These are phyloP conservation scores for Debaryomycetaceae sp. DNA, from an alignment of 1,139 yeast species.

Conservation along the genomic window DNA sequence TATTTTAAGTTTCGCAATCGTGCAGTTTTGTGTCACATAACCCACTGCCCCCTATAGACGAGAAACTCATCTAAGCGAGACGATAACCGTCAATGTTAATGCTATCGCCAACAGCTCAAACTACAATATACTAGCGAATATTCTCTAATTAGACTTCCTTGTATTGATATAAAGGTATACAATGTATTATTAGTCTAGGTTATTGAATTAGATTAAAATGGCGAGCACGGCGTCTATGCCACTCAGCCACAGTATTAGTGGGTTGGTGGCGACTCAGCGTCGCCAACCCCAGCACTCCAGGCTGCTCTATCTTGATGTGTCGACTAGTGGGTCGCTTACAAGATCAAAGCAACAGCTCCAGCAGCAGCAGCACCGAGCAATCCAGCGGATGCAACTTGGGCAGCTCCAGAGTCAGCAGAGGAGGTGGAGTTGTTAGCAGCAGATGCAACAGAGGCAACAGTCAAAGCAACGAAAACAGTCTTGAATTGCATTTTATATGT, in stretches of 20 bases:
- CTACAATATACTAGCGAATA: not conserved
- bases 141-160: not conserved
- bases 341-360: conserved; percentile 29
- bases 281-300: not conserved
- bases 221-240: not conserved
- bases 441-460: conserved; percentile 8
- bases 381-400: conserved; percentile 20
- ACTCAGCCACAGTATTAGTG: not conserved
- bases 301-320: not conserved
- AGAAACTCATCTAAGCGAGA: too few species aligned
- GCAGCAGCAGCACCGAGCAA: conserved; percentile 26
- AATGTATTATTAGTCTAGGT: not conserved
- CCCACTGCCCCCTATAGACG: not conserved
- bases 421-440: conserved; percentile 7
- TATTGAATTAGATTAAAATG: not conserved
- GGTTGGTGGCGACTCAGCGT: not conserved
- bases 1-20: too few species aligned
- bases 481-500: conserved; percentile 9
- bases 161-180: not conserved
- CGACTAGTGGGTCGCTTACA: conserved; percentile 13
- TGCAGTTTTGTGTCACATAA: not conserved
- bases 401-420: conserved; percentile 13
- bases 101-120: not conserved
- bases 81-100: too few species aligned
- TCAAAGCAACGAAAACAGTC: conserved; percentile 7